Evolutionary conservation across 306 rosid species (phyloP).

Genomic region (Carpinus viminea): DNA sequence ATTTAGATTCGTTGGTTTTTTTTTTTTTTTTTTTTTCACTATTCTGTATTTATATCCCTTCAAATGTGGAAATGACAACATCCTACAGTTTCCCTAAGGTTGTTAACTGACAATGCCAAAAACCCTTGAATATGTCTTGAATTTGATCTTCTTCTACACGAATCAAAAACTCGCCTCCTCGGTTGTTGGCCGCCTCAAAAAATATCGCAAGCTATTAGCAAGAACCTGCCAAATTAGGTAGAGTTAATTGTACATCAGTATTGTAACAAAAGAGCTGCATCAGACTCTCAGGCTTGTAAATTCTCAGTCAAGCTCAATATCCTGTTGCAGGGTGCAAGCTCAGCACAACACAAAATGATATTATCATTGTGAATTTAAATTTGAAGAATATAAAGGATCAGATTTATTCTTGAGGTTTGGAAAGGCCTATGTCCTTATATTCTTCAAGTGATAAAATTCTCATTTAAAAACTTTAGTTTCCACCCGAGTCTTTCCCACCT

Average conservation of each 20-base stretch:
- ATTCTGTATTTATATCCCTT: slow-evolving; percentile 16
- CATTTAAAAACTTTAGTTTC: neutral
- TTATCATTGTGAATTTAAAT: neutral
- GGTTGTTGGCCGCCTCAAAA: slow-evolving; percentile 77
- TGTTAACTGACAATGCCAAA: slow-evolving; percentile 7
- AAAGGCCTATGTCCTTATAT: neutral
- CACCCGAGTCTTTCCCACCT: neutral
- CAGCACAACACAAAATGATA: neutral
- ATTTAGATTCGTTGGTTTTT: neutral
- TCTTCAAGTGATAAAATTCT: neutral
- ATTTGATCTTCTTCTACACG: slow-evolving; percentile 8
- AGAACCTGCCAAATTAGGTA: slow-evolving; percentile 59
- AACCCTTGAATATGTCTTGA: slow-evolving; percentile 5
- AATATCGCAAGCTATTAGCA: slow-evolving; percentile 73
- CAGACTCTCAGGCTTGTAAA: neutral
- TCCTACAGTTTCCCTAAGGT: slow-evolving; percentile 26
- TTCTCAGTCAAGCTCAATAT: neutral
- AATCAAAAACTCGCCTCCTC: slow-evolving; percentile 84
- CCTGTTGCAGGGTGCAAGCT: neutral
- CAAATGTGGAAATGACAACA: slow-evolving; percentile 23
- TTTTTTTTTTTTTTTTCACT: no score
- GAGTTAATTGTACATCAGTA: slow-evolving; percentile 27
- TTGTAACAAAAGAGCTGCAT: neutral
- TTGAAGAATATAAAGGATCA: neutral
- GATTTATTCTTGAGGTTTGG: neutral